Evolutionary conservation across 805 yeast species (phyloP).

Genomic region (Diddensiella santjacobensis): DNA sequence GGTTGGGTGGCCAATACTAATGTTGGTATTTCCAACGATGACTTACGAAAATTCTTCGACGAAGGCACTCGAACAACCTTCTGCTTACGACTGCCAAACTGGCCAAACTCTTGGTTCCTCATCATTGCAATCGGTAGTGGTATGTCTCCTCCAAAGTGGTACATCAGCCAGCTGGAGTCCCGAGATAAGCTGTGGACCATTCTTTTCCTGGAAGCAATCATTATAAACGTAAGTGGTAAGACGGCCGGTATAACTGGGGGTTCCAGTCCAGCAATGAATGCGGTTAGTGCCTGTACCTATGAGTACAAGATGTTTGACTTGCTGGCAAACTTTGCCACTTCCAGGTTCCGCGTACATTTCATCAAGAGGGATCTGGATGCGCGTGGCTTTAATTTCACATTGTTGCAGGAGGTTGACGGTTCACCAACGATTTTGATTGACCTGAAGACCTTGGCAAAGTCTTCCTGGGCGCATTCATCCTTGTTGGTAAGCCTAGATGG

Average conservation of each 20-base stretch:
- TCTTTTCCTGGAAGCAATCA: constrained; percentile 24
- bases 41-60: constrained; percentile 35
- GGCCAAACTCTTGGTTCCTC: constrained; percentile 41
- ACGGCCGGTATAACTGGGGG: background rate
- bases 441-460: constrained; percentile 12
- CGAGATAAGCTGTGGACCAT: constrained; percentile 26
- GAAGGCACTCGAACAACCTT: constrained; percentile 23
- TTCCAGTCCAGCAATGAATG: background rate
- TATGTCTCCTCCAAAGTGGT: constrained; percentile 27
- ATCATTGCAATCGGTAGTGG: constrained; percentile 32
- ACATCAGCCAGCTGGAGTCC: constrained; percentile 34
- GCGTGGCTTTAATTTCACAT: constrained; percentile 22
- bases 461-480: constrained; percentile 23
- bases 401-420: constrained; percentile 12
- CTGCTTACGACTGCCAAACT: constrained; percentile 33
- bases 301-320: constrained; percentile 30
- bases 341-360: constrained; percentile 31
- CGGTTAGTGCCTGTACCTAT: constrained; percentile 9
- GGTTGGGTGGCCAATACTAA: constrained; percentile 66
- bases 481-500: constrained; percentile 16
- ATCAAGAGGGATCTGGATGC: constrained; percentile 29
- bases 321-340: constrained; percentile 25
- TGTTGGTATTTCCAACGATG: constrained; percentile 48
- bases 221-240: constrained; percentile 17
- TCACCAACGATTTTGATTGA: constrained; percentile 20